phyloP scores from a whole-genome alignment of 768 basidiomycete species.

The Mycena vulgaris region DNA sequence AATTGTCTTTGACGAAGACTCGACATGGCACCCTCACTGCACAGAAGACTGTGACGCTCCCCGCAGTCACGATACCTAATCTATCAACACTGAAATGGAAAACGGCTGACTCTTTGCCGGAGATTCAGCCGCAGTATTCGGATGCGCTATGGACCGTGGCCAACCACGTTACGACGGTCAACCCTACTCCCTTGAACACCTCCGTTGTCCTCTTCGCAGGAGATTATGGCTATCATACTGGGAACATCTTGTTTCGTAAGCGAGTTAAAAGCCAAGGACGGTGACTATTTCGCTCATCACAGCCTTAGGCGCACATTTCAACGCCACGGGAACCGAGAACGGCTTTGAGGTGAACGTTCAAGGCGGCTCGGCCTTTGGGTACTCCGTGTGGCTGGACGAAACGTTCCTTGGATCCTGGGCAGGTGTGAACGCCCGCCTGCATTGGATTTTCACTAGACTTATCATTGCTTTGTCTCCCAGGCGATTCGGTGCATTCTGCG shows the following conservation, averaged over 20 bases:
- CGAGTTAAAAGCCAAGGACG: no score
- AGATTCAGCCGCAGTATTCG: slow-evolving; percentile 56
- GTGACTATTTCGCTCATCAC: no score
- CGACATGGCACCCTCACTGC: slow-evolving; percentile 59
- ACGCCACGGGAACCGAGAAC: slow-evolving; percentile 60
- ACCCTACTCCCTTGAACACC: slow-evolving; percentile 55
- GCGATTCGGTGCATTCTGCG: slow-evolving; percentile 52
- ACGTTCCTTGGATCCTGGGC: slow-evolving; percentile 65
- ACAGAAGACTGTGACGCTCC: slow-evolving; percentile 48
- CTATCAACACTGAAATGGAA: slow-evolving; percentile 56
- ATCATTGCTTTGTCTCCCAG: not conserved
- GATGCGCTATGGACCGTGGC: slow-evolving; percentile 62
- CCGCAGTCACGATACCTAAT: slow-evolving; percentile 52
- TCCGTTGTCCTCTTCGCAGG: slow-evolving; percentile 63
- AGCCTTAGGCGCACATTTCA: slow-evolving; percentile 67
- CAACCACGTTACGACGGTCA: slow-evolving; percentile 57
- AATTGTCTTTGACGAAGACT: slow-evolving; percentile 52
- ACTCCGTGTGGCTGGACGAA: slow-evolving; percentile 65
- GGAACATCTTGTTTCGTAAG: slow-evolving; percentile 69
- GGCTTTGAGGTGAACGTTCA: slow-evolving; percentile 57
- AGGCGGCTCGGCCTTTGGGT: slow-evolving; percentile 65
- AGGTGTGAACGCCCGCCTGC: slow-evolving; percentile 31
- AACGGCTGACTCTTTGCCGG: slow-evolving; percentile 60
- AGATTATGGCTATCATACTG: slow-evolving; percentile 68
- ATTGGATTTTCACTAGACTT: not conserved